Evolutionary conservation across 352 stramenopile species (phyloP).

Genomic region (Pythium dissotocum): DNA sequence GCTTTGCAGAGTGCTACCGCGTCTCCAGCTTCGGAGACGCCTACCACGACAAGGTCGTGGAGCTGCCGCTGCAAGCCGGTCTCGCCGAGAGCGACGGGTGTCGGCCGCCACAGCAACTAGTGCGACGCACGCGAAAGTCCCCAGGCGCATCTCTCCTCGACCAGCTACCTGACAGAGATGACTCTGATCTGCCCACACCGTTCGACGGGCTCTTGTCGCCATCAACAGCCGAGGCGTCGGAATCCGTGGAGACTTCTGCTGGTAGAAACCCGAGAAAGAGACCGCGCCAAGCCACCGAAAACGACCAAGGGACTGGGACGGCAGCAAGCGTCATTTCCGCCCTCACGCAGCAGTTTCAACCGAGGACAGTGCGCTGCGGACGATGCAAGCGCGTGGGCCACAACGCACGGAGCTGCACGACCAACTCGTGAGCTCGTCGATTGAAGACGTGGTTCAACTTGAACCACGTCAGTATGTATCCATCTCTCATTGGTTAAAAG

Average conservation of each 20-base stretch:
- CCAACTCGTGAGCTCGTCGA: background rate
- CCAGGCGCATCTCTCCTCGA: background rate
- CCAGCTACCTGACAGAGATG: background rate
- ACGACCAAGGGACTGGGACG: background rate
- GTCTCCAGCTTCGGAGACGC: constrained; percentile 38
- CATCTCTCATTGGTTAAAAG: too few relatives aligned
- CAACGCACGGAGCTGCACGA: constrained; percentile 52
- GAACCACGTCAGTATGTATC: too few relatives aligned
- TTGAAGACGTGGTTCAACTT: too few relatives aligned
- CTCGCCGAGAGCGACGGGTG: constrained; percentile 23
- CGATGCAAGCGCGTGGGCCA: constrained; percentile 48
- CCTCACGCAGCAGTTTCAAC: background rate
- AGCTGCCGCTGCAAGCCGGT: constrained; percentile 45
- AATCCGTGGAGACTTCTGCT: background rate
- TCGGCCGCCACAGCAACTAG: constrained; percentile 4
- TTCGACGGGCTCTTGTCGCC: background rate
- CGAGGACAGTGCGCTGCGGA: constrained; percentile 40
- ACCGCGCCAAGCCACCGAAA: background rate
- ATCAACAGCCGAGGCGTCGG: background rate
- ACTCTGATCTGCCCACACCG: background rate
- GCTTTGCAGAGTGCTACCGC: constrained; percentile 49
- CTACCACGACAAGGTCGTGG: constrained; percentile 42
- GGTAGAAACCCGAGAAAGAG: background rate
- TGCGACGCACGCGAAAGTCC: constrained; percentile 1
- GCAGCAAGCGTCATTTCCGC: background rate